Evolutionary conservation across 106 monocot species (phyloP).

Genomic region (Dioscorea alata): DNA sequence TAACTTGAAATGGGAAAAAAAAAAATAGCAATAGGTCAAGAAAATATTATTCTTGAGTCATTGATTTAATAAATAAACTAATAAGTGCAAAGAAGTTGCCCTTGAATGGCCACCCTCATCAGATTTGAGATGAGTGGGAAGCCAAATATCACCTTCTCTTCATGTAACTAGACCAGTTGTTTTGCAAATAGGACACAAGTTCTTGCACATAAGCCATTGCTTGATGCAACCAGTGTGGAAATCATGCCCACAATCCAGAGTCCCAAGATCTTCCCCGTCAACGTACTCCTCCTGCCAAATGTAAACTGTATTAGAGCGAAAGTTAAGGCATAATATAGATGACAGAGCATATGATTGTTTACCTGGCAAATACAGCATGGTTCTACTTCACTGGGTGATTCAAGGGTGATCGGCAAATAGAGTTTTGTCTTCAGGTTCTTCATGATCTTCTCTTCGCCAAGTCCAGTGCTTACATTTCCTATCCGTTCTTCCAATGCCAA

Average conservation of each 20-base stretch:
- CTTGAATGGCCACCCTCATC: not conserved
- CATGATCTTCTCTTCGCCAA: constrained; percentile 37
- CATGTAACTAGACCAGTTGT: constrained; percentile 37
- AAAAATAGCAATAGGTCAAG: no score
- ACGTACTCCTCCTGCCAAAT: constrained; percentile 55
- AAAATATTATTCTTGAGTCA: no score
- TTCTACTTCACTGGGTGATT: constrained; percentile 5
- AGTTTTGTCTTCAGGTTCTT: constrained; percentile 26
- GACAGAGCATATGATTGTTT: not conserved
- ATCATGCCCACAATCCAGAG: constrained; percentile 58
- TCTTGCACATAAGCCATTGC: constrained; percentile 62
- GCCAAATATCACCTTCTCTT: not conserved
- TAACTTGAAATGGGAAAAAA: no score
- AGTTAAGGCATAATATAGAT: not conserved
- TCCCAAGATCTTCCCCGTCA: constrained; percentile 44
- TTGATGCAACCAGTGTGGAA: constrained; percentile 71
- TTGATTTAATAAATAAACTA: no score
- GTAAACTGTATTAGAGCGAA: not conserved
- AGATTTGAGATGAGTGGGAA: no score
- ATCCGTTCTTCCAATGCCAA: constrained; percentile 61
- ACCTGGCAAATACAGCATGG: constrained; percentile 41
- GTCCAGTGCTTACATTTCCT: constrained; percentile 58
- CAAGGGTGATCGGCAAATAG: not conserved
- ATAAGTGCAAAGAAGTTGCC: not conserved
- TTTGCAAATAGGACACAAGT: constrained; percentile 78